Evolutionary conservation across 1,284 basidiomycete species (phyloP).

Genomic region (Gomphus bonarii): DNA sequence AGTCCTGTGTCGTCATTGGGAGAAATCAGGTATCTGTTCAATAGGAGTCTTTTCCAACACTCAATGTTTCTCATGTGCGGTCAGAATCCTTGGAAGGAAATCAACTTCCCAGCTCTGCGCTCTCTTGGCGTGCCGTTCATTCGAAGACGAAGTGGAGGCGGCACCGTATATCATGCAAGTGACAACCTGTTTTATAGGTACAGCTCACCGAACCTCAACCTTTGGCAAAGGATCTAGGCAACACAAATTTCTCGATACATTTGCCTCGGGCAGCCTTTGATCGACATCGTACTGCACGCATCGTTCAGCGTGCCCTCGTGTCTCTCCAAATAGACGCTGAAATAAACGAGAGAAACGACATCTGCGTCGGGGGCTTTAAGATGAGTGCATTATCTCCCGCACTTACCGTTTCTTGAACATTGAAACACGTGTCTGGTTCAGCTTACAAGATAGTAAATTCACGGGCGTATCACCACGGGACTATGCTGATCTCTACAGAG

Average conservation of each 20-base stretch:
- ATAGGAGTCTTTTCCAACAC: not conserved
- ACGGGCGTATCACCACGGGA: constrained; percentile 96
- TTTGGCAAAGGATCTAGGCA: constrained; percentile 77
- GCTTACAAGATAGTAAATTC: constrained; percentile 93
- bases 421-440: constrained; percentile 81
- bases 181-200: not conserved
- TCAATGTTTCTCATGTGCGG: not conserved
- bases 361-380: constrained; percentile 77
- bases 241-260: constrained; percentile 96
- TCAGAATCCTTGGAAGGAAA: constrained; percentile 96
- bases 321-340: constrained; percentile 56
- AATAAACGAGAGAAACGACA: constrained; percentile 88
- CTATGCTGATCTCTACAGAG: constrained; percentile 90
- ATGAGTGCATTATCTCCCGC: constrained; percentile 30
- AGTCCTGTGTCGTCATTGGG: constrained; percentile 89
- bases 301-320: constrained; percentile 75
- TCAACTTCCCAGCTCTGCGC: constrained; percentile 56
- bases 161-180: constrained; percentile 91
- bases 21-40: constrained; percentile 54
- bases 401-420: not conserved
- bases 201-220: not conserved
- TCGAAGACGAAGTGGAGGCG: constrained; percentile 88
- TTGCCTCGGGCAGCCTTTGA: constrained; percentile 77
- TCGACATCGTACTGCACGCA: constrained; percentile 66
- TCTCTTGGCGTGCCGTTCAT: constrained; percentile 66